Evolutionary conservation across 306 rosid genomes (phyloP), one percentile per base, ranked within the genome.

Genomic region (Glycine tomentella): DNA sequence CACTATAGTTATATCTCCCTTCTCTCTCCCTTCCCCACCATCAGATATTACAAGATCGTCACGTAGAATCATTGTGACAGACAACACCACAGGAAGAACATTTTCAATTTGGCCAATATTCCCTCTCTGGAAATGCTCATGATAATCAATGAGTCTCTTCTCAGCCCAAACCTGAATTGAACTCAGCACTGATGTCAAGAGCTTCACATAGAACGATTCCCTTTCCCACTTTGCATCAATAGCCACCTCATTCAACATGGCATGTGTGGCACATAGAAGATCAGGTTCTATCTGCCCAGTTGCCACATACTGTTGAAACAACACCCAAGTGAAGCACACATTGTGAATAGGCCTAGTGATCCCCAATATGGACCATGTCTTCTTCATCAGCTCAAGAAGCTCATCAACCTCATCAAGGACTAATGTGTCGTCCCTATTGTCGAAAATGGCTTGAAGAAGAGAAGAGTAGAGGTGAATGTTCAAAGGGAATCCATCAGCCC

Each of bases 321-420:
- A 61, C 16, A 87, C 90, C 99, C 99, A 95, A 40, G 99, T 82
- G 73, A 95, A 93, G 67, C 98, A 95, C 16, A 90, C 63, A 66
- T 93, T 93, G 74, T 93, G 98, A 45, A 92, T 82, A 2, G 91
- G 80, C 84, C 81, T 82, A 3, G 85, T 87, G 78, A 93, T 90
- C 13, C 99, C 98, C 52, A 95, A 71, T 0, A 92, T 92, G 3
- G 96, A 84, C 99, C 99, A 95, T 0, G 97, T 90, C 80, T 93
- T 95, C 84, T 93, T 92, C 85, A 95, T 92, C 33, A 95, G 83
- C 83, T 95, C 99, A 3, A 95, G 90, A 0, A 95, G 83, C 87
- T 95, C 99, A 33, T 95, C 99, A 16, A 95, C 96, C 73, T 95
- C 98, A 45, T 95, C 99, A 6, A 95, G 96, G 46, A 95, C 99